phyloP scores from a whole-genome alignment of 305 asterid genomes.

The Solanum hybrid region DNA sequence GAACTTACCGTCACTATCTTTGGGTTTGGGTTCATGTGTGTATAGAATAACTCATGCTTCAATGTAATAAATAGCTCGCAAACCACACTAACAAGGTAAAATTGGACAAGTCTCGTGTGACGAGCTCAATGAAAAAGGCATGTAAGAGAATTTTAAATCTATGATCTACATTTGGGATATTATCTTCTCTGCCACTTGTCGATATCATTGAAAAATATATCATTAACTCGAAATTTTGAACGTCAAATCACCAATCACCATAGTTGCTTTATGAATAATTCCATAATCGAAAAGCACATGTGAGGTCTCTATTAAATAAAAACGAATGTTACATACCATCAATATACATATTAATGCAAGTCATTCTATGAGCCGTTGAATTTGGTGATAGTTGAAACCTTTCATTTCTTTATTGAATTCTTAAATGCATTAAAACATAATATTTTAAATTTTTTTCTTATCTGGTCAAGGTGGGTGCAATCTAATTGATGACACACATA shows the following conservation, averaged over 20 bases:
- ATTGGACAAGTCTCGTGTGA: background rate
- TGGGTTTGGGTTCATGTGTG: background rate
- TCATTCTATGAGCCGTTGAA: slow-evolving; percentile 1
- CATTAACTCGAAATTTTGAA: background rate
- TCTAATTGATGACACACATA: background rate
- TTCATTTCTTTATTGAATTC: background rate
- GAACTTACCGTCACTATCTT: background rate
- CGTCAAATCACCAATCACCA: background rate
- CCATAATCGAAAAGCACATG: background rate
- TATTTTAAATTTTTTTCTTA: too few species aligned
- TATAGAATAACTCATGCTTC: background rate
- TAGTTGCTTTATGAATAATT: background rate
- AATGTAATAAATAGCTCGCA: background rate
- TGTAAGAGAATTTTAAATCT: background rate
- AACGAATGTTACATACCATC: slow-evolving; percentile 7
- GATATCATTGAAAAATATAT: background rate
- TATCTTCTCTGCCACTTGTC: background rate
- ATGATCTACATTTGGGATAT: background rate
- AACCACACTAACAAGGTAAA: background rate
- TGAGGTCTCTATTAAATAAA: background rate
- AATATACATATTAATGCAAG: slow-evolving; percentile 44
- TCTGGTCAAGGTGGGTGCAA: background rate
- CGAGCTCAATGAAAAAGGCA: background rate
- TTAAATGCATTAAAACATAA: too few species aligned
- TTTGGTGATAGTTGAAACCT: background rate